Evolutionary conservation across 129 eudicot species (phyloP).

Genomic region (Oenanthe sinensis): DNA sequence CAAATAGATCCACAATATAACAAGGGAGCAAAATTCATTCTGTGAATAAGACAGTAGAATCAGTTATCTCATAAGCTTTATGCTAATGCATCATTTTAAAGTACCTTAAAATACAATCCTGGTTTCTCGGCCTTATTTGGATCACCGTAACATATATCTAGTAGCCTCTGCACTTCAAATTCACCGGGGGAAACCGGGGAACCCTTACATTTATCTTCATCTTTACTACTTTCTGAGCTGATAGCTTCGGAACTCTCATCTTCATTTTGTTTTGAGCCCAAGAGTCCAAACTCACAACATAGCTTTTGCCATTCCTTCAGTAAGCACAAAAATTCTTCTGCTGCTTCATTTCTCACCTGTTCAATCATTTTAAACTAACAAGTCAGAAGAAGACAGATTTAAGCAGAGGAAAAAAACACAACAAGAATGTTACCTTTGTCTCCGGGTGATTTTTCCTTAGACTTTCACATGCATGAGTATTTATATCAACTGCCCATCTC

Average conservation of each 20-base stretch:
- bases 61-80: neutral
- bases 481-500: slow-evolving; percentile 56
- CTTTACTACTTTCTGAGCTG: slow-evolving; percentile 19
- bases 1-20: neutral
- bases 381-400: neutral
- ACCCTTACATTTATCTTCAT: slow-evolving; percentile 14
- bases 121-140: slow-evolving; percentile 20
- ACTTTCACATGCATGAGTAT: slow-evolving; percentile 37
- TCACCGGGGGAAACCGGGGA: slow-evolving; percentile 18
- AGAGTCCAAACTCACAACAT: slow-evolving; percentile 22
- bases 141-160: slow-evolving; percentile 42
- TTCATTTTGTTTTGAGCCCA: slow-evolving; percentile 22
- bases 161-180: slow-evolving; percentile 33
- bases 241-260: slow-evolving; percentile 19
- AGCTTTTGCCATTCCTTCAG: slow-evolving; percentile 43
- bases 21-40: neutral
- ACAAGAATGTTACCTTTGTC: slow-evolving; percentile 25
- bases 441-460: slow-evolving; percentile 37
- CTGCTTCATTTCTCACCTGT: slow-evolving; percentile 48
- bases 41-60: neutral
- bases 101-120: slow-evolving; percentile 44
- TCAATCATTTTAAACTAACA: neutral
- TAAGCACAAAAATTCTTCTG: slow-evolving; percentile 34
- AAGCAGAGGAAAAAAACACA: neutral
- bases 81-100: neutral